Conservation (phyloP, 2,329 filamentous ascomycete genomes). For the Fusarium redolens region DNA sequence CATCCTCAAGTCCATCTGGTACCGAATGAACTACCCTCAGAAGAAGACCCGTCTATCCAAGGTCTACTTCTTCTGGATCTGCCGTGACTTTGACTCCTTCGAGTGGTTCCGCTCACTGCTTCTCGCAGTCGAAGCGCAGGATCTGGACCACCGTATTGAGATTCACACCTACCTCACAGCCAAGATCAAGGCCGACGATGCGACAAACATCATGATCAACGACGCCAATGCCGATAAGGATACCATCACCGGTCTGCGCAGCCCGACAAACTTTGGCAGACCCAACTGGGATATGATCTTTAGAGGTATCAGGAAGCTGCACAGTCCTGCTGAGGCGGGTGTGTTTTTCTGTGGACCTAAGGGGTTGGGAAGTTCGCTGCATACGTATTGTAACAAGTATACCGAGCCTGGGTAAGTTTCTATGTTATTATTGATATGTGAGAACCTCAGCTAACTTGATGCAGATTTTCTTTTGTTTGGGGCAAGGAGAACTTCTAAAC, state of each 20-base stretch:
- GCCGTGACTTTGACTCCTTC: constrained; percentile 86
- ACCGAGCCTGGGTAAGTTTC: constrained; percentile 77
- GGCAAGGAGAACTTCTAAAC: constrained; percentile 71
- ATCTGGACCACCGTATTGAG: constrained; percentile 85
- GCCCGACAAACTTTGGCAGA: constrained; percentile 85
- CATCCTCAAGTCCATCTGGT: constrained; percentile 93
- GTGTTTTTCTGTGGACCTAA: constrained; percentile 91
- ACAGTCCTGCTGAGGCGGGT: constrained; percentile 76
- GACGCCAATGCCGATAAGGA: constrained; percentile 86
- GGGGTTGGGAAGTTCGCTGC: constrained; percentile 78
- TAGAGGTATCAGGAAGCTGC: constrained; percentile 82
- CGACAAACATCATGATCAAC: constrained; percentile 94
- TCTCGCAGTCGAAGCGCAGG: constrained; percentile 86
- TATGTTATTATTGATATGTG: not conserved
- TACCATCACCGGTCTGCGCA: constrained; percentile 83
- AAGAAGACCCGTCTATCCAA: constrained; percentile 83
- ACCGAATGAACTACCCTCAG: constrained; percentile 89
- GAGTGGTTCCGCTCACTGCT: constrained; percentile 91
- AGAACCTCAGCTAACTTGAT: constrained; percentile 43
- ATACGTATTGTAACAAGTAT: constrained; percentile 90
- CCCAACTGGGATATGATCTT: constrained; percentile 95
- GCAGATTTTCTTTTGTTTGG: constrained; percentile 73
- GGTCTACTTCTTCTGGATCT: constrained; percentile 95
- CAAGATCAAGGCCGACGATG: constrained; percentile 86
- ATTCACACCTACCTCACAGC: constrained; percentile 91